phyloP scores from a whole-genome alignment of 1,284 basidiomycete genomes.

The Cryptococcus sp. region DNA sequence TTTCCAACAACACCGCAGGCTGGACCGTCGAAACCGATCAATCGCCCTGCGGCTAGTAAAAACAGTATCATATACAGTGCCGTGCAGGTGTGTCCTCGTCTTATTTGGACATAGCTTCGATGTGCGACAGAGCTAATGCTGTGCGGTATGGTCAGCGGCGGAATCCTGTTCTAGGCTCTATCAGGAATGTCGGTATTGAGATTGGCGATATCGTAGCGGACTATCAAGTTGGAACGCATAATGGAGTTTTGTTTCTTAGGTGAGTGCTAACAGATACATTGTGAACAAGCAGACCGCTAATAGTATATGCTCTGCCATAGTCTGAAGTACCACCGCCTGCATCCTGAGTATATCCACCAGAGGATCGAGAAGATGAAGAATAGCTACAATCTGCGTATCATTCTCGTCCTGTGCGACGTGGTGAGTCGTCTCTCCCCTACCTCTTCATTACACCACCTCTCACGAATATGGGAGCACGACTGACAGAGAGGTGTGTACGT shows the following conservation, averaged over 20 bases:
- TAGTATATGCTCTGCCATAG: conserved; percentile 54
- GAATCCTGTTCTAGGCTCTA: conserved; percentile 81
- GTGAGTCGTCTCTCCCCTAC: conserved; percentile 57
- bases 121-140: background rate
- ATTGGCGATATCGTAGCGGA: conserved; percentile 92
- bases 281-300: background rate
- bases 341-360: conserved; percentile 95
- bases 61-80: conserved; percentile 69
- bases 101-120: background rate
- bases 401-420: conserved; percentile 91
- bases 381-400: conserved; percentile 77
- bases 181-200: conserved; percentile 88
- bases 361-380: conserved; percentile 83
- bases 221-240: conserved; percentile 93
- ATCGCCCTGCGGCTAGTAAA: conserved; percentile 41
- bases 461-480: background rate
- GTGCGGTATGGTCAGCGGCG: conserved; percentile 62
- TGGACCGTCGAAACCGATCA: conserved; percentile 17
- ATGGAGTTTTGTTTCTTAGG: conserved; percentile 90
- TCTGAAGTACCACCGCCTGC: conserved; percentile 90
- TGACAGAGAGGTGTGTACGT: background rate
- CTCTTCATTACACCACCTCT: background rate
- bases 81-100: conserved; percentile 58
- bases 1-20: conserved; percentile 2
- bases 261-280: conserved; percentile 39